These are phyloP conservation scores for Fusarium aywerte DNA, from an alignment of 2,329 filamentous ascomycete species.

Conservation along the genomic window DNA sequence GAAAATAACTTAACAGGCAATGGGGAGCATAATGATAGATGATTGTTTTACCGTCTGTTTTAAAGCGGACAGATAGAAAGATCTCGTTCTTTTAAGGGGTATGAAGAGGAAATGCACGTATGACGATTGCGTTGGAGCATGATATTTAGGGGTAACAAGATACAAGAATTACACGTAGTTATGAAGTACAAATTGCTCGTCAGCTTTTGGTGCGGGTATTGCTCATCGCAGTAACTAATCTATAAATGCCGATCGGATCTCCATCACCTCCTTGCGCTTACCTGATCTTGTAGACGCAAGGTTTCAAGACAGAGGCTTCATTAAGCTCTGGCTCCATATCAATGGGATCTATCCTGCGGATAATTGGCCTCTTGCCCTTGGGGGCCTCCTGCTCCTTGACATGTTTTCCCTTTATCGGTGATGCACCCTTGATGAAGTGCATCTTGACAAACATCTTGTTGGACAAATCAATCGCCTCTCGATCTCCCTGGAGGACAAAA, in stretches of 20 bases:
- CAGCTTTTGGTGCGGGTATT: conserved; percentile 34
- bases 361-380: conserved; percentile 65
- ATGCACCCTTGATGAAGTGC: conserved; percentile 88
- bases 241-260: conserved; percentile 5
- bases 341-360: conserved; percentile 63
- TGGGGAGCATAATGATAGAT: conserved; percentile 41
- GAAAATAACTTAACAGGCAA: conserved; percentile 29
- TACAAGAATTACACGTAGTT: conserved; percentile 27
- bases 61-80: conserved; percentile 39
- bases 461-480: conserved; percentile 76
- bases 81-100: conserved; percentile 23
- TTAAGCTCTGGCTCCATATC: conserved; percentile 71
- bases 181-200: conserved; percentile 33
- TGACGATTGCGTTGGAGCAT: conserved; percentile 19
- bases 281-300: conserved; percentile 94
- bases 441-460: conserved; percentile 99
- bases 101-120: conserved; percentile 21
- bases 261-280: conserved; percentile 52
- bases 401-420: conserved; percentile 80
- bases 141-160: conserved; percentile 31
- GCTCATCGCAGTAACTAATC: conserved; percentile 24
- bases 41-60: conserved; percentile 14
- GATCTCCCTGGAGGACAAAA: conserved; percentile 80
- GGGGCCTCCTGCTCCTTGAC: conserved; percentile 67
- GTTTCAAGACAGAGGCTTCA: conserved; percentile 79